Percentiles rank a stretch among this genome's conserved stretches.
Conservation (phyloP, 1,139 yeast genomes). For the Hansenula sp. region DNA sequence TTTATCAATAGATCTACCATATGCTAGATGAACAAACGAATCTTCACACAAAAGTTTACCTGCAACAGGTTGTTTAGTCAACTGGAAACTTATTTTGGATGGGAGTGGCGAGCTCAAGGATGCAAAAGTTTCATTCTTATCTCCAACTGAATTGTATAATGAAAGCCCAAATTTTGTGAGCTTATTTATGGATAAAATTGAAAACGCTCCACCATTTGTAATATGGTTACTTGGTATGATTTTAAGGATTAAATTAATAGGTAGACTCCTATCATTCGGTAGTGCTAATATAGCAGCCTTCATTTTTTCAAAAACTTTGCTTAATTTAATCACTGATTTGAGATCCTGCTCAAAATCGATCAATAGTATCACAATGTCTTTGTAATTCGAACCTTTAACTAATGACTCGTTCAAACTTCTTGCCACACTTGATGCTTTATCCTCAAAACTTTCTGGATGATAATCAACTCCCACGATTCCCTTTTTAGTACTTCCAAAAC, state of each 20-base stretch:
- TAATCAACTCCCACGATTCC: conserved; percentile 8
- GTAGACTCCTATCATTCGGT: conserved; percentile 42
- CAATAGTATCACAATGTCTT: conserved; percentile 25
- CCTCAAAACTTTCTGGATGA: neutral
- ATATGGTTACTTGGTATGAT: conserved; percentile 53
- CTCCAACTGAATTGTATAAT: conserved; percentile 59
- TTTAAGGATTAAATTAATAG: conserved; percentile 44
- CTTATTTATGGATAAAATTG: conserved; percentile 44
- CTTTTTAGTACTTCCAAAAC: neutral
- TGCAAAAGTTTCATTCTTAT: conserved; percentile 25
- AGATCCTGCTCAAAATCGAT: conserved; percentile 27
- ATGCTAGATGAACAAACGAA: conserved; percentile 77
- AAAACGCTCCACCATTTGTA: conserved; percentile 39
- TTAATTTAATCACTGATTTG: conserved; percentile 42
- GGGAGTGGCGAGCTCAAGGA: conserved; percentile 29
- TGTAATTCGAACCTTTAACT: conserved; percentile 3
- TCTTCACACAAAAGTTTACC: conserved; percentile 50
- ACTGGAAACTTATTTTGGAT: conserved; percentile 46
- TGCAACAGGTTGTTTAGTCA: conserved; percentile 33
- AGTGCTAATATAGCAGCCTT: conserved; percentile 37
- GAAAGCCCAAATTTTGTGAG: conserved; percentile 51
- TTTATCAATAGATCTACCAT: conserved; percentile 74
- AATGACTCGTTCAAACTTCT: conserved; percentile 2
- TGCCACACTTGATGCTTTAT: neutral
- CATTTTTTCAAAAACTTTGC: conserved; percentile 46